Evolutionary conservation across 768 basidiomycete genomes (phyloP), one percentile per base, ranked within the genome.

Genomic region (Lactifluus pinguis): DNA sequence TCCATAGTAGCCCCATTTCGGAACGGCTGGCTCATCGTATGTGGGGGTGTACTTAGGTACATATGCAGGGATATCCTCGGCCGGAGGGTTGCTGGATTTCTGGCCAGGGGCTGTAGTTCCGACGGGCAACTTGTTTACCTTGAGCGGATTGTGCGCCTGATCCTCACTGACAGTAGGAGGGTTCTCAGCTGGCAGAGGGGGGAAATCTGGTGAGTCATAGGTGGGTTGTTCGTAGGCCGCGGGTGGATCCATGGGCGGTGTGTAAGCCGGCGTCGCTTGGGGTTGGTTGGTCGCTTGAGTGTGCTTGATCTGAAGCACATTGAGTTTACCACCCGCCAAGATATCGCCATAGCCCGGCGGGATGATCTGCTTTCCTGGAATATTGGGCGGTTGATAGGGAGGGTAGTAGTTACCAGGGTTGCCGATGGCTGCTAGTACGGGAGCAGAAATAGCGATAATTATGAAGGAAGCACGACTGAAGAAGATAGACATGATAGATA

Each of bases 401-500:
- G 56, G 57, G 13, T 58, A 49, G 29, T 50, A 45, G 34, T 58
- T 44, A 15, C 48, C 47, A 8, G 53, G 41, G 21, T 54, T 15
- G 41, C 49, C 42, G 6, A 63, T 41, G 15, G 53, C 38, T 7
- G 53, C 38, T 7, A 61, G 54, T 14, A 32, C 52, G 11, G 62
- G 53, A n/a, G 36, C 29, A 19, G 54, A 39, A 5, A 63, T 60
- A 14, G 59, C 49, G 49, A 61, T 39, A 49, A 61, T 51, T 39
- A 63, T 11, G 32, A 63, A 42, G 53, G 49, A 52, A 34, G 42
- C 50, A 44, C 49, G 60, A 55, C 34, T 39, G 36, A 63, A 32
- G 36, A 63, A 32, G 49, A 61, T 50, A 51, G 53, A 56, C 62
- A 63, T 63, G 21, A 21, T 55, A 50, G 34, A 42, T 47, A 44